These are phyloP conservation scores for Prunus mume DNA, from an alignment of 306 rosid species.

Conservation along the genomic window DNA sequence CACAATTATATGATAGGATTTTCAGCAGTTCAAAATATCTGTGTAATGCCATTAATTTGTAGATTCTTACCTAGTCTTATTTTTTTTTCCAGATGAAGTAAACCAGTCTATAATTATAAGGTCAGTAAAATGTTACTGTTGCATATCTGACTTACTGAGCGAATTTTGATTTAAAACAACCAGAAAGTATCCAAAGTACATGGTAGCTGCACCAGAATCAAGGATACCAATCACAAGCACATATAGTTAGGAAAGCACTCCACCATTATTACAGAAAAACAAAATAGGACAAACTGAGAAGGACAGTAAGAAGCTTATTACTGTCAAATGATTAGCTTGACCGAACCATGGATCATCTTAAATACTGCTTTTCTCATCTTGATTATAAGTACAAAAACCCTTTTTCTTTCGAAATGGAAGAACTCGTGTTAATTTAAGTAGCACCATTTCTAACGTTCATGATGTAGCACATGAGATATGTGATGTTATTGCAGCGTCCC, in stretches of 20 bases:
- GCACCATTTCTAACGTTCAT: not conserved
- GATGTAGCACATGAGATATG: slow-evolving; percentile 2
- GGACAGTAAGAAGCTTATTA: not conserved
- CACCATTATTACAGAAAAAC: not conserved
- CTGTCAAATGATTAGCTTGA: not conserved
- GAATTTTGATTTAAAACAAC: too few species aligned
- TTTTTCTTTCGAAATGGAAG: not conserved
- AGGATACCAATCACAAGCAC: not conserved
- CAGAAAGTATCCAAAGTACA: too few species aligned
- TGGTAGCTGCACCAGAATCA: not conserved
- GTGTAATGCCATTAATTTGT: slow-evolving; percentile 23
- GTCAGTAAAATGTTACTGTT: slow-evolving; percentile 39
- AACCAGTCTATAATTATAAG: slow-evolving; percentile 97
- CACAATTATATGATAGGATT: slow-evolving; percentile 10
- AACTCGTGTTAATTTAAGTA: not conserved
- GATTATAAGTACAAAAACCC: not conserved
- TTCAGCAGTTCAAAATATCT: slow-evolving; percentile 16
- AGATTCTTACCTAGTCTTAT: slow-evolving; percentile 22
- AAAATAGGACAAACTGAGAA: not conserved
- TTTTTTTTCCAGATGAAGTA: slow-evolving; percentile 81
- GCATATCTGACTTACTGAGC: not conserved
- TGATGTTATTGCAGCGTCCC: not conserved
- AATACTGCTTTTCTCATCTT: not conserved
- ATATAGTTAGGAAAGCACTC: not conserved
- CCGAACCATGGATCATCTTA: not conserved